Evolutionary conservation across 179 eudicot species (phyloP), one percentile per base, ranked within the genome.

Genomic region (Corrigiola litoralis): DNA sequence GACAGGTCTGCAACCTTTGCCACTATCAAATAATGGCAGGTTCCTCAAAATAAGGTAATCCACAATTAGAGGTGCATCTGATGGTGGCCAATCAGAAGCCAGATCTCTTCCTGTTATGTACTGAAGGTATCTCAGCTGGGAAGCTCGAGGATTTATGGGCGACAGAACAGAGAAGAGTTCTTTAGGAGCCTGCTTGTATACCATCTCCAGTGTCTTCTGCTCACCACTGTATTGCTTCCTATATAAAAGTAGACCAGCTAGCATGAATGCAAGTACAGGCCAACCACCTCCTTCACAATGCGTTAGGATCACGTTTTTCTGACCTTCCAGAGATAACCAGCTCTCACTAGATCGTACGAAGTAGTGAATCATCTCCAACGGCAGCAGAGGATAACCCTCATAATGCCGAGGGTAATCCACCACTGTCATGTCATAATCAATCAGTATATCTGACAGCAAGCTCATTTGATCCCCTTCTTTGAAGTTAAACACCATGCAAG

Each of bases 231-330:
- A 80, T 72, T 91, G 92, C 75, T 86, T 91, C 59, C 97, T 76
- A 71, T 90, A 86, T 58, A 95, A 69, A 36, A 94, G 80, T 52
- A 94, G 96, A 65, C 88, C 88, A 1, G 99, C 96, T 37, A 95
- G 92, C 96, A 95, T 95, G 63, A 95, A 95, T 1, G 97, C 95
- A 37, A 95, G 88, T n/a, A 95, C 84, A 29, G 97, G 95, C 99
- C 99, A 95, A 45, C 96, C 99, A 46, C 96, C 97, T 57, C 72
- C 74, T 68, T 95, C 97, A 61, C 97, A 95, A 37, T 95, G 95
- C 99, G 91, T 85, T 69, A 95, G 66, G 49, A 95, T 80, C 44
- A 95, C 96, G 66, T 91, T 95, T 49, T 86, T 88, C 37, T 91
- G 95, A 23, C 88, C 96, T 60, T 83, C 79, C 67, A 82, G 60